phyloP scores from a whole-genome alignment of 2,329 filamentous ascomycete genomes.

The Exophiala lecanii-corni region DNA sequence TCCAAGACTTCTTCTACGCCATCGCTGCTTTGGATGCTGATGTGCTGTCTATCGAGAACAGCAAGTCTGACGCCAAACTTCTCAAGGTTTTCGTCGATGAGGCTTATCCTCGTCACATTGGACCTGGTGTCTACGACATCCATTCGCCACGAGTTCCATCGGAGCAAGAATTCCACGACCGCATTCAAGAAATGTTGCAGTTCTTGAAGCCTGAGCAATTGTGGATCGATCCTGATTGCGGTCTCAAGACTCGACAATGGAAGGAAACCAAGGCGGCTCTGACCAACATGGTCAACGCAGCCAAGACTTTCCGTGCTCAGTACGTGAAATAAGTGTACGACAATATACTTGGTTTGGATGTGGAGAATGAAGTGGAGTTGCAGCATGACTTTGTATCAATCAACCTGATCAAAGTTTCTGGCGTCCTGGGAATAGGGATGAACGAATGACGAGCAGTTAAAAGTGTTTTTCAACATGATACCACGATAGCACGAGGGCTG shows the following conservation, averaged over 20 bases:
- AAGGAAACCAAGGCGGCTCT: conserved; percentile 96
- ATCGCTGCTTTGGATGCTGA: conserved; percentile 97
- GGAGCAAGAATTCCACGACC: conserved; percentile 97
- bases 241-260: conserved; percentile 99
- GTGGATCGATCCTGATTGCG: conserved; percentile 99
- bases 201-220: conserved; percentile 98
- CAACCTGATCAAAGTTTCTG: conserved; percentile 23
- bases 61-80: conserved; percentile 99
- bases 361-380: too few species aligned
- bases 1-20: conserved; percentile 99
- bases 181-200: conserved; percentile 95
- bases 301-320: conserved; percentile 93
- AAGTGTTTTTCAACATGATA: conserved; percentile 29
- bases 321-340: conserved; percentile 42
- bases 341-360: conserved; percentile 2
- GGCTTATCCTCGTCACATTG: conserved; percentile 96
- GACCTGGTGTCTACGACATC: conserved; percentile 99
- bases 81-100: conserved; percentile 98
- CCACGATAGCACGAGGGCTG: conserved; percentile 23
- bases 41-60: conserved; percentile 99
- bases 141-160: conserved; percentile 96
- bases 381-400: conserved; percentile 16
- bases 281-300: conserved; percentile 94
- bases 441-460: conserved; percentile 13
- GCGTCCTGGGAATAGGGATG: conserved; percentile 13